These are phyloP conservation scores for Naganishia liquefaciens DNA, from an alignment of 1,284 basidiomycete genomes.

Conservation along the genomic window DNA sequence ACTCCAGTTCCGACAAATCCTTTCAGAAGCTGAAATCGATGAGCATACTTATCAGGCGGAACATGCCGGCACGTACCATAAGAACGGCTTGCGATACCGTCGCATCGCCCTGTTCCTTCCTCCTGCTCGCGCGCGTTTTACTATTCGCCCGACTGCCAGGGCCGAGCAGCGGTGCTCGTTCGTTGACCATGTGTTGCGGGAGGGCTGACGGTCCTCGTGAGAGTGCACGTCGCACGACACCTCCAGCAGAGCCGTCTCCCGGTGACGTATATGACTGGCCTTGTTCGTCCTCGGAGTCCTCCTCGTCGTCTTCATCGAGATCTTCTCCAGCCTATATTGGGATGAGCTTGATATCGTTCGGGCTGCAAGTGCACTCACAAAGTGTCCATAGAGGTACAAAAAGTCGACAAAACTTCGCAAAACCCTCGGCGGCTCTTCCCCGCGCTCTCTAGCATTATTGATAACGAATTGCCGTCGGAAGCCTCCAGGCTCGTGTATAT, in stretches of 20 bases:
- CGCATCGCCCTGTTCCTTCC: constrained; percentile 69
- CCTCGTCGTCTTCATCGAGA: constrained; percentile 73
- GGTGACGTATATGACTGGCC: constrained; percentile 33
- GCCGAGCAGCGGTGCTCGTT: constrained; percentile 47
- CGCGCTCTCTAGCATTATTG: constrained; percentile 68
- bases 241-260: constrained; percentile 28
- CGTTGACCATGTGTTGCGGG: constrained; percentile 55
- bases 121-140: constrained; percentile 59
- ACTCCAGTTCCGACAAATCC: constrained; percentile 96
- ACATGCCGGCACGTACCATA: constrained; percentile 64
- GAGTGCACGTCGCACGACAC: constrained; percentile 31
- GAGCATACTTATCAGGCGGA: constrained; percentile 21
- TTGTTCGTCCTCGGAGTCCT: constrained; percentile 59
- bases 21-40: constrained; percentile 70
- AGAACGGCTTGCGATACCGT: constrained; percentile 83
- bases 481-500: constrained; percentile 90
- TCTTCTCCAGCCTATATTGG: constrained; percentile 82
- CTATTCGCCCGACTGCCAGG: constrained; percentile 38
- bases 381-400: constrained; percentile 87
- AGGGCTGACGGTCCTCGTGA: constrained; percentile 39
- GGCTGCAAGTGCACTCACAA: constrained; percentile 62
- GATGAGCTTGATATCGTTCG: not conserved
- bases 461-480: constrained; percentile 85
- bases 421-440: constrained; percentile 64
- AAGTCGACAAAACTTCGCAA: constrained; percentile 89